A percentile compares a stretch with the other conserved stretches of the same genome.
phyloP scores from a whole-genome alignment of 495 filamentous ascomycete species.

The Podospora didyma region DNA sequence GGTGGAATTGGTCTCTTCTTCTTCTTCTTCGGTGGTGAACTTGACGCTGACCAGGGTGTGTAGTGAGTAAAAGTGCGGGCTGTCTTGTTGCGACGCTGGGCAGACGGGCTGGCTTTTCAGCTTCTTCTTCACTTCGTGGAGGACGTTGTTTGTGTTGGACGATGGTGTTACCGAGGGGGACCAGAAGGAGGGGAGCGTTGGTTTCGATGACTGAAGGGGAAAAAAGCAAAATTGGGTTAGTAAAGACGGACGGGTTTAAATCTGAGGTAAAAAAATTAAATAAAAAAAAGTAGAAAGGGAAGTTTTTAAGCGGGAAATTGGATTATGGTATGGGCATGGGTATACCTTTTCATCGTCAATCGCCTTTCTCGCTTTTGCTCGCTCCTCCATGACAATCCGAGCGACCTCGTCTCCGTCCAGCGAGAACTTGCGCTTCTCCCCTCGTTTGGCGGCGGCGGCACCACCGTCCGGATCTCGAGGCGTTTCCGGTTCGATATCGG shows the following conservation, averaged over 20 bases:
- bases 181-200: conserved; percentile 90
- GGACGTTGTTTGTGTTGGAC: conserved; percentile 41
- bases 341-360: conserved; percentile 72
- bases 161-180: conserved; percentile 79
- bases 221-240: too few species aligned
- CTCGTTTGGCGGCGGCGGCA: conserved; percentile 43
- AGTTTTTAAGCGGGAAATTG: too few species aligned
- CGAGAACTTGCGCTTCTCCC: conserved; percentile 74
- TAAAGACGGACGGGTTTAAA: too few species aligned
- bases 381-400: conserved; percentile 65
- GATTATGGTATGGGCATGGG: too few species aligned
- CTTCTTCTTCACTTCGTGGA: conserved; percentile 57
- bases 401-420: conserved; percentile 77
- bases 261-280: too few species aligned
- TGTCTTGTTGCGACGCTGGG: conserved; percentile 66
- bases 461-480: conserved; percentile 31
- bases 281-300: too few species aligned
- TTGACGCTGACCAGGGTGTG: conserved; percentile 75
- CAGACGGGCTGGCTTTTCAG: conserved; percentile 73
- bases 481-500: not conserved
- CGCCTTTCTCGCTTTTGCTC: conserved; percentile 60
- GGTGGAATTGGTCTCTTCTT: conserved; percentile 60
- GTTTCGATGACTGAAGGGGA: conserved; percentile 57
- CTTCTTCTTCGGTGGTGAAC: too few species aligned
- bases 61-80: conserved; percentile 73